These are phyloP conservation scores for Termitomyces sp. DNA, from an alignment of 768 basidiomycete genomes.

Conservation along the genomic window DNA sequence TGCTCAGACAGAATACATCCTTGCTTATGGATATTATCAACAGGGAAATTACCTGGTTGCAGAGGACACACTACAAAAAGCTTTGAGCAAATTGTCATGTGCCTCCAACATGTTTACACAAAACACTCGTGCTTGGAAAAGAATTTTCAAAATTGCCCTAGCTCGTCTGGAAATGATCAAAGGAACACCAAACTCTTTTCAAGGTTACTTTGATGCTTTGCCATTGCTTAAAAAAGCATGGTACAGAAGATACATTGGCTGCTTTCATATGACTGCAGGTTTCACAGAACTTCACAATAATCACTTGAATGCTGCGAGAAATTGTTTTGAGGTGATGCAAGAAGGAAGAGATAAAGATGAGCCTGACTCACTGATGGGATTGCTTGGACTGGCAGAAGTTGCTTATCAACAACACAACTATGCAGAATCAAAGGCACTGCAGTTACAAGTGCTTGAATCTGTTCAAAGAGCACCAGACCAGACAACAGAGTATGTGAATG, in stretches of 20 bases:
- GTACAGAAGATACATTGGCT: background rate
- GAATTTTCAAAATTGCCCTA: background rate
- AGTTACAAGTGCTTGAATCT: no score
- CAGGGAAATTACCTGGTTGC: background rate
- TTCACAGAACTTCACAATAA: background rate
- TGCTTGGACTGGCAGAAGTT: background rate
- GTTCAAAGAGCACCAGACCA: no score
- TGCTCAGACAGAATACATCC: background rate
- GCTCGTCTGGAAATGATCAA: background rate
- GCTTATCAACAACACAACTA: no score
- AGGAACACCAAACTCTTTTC: background rate
- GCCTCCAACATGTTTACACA: background rate
- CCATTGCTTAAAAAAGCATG: background rate
- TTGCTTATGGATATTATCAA: background rate
- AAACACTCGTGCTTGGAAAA: background rate
- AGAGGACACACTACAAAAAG: background rate
- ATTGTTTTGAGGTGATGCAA: background rate
- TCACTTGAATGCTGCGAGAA: background rate
- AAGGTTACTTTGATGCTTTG: background rate
- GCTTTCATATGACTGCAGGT: background rate
- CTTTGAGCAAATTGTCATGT: background rate
- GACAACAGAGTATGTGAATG: no score
- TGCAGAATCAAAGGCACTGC: no score
- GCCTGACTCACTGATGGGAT: background rate
- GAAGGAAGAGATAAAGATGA: background rate